Conservation (phyloP, 305 asterid genomes). For the Fraxinus floribunda region DNA sequence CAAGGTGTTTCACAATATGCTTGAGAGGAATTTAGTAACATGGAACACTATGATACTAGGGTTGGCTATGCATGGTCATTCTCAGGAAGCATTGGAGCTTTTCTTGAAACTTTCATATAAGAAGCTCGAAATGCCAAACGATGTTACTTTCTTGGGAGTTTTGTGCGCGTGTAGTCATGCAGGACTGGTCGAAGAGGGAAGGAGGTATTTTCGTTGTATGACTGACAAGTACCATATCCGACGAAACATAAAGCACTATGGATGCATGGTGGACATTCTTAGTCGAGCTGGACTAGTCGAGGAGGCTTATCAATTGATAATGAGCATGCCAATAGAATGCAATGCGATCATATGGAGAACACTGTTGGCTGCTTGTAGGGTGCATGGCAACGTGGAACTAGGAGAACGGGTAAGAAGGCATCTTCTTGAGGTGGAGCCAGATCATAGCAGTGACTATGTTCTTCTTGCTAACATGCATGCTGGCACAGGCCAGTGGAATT, state of each 20-base stretch:
- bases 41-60: conserved; percentile 16
- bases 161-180: conserved; percentile 19
- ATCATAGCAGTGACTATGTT: conserved; percentile 21
- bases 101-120: neutral
- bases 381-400: conserved; percentile 14
- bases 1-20: neutral
- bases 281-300: conserved; percentile 13
- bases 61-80: conserved; percentile 5
- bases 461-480: conserved; percentile 13
- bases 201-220: conserved; percentile 11
- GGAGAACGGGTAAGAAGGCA: conserved; percentile 16
- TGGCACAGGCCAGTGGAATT: conserved; percentile 5
- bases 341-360: conserved; percentile 17
- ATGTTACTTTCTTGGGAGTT: conserved; percentile 25
- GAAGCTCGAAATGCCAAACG: conserved; percentile 3
- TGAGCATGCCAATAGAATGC: conserved; percentile 8
- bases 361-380: conserved; percentile 18
- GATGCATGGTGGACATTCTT: conserved; percentile 20
- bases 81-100: conserved; percentile 3
- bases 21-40: conserved; percentile 1
- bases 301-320: conserved; percentile 10
- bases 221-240: neutral
- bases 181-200: conserved; percentile 23
- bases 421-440: conserved; percentile 24
- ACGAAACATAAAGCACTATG: conserved; percentile 15